Conservation (phyloP, 331 rosid genomes). For the Arachis monticola region DNA sequence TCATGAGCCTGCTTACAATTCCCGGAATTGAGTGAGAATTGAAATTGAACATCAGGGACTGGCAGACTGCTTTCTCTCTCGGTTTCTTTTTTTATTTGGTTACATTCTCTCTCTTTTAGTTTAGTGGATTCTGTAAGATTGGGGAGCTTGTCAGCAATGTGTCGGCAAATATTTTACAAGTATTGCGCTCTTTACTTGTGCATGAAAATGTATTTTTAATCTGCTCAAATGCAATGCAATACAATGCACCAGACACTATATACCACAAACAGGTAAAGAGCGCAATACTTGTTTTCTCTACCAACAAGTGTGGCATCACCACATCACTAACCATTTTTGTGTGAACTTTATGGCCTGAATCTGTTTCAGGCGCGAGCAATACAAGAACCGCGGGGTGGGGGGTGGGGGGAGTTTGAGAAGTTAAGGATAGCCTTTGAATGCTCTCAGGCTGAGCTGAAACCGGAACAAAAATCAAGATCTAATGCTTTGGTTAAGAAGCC, state of each 20-base stretch:
- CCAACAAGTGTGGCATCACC: not conserved
- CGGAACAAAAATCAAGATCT: slow-evolving; percentile 70
- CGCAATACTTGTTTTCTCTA: slow-evolving; percentile 1
- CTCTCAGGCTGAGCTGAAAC: slow-evolving; percentile 72
- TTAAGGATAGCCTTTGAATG: slow-evolving; percentile 60
- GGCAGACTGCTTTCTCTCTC: not conserved
- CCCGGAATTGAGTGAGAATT: slow-evolving; percentile 27
- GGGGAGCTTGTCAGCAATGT: too few relatives aligned
- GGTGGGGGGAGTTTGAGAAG: slow-evolving; percentile 82
- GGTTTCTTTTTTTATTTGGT: too few relatives aligned
- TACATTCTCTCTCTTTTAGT: too few relatives aligned
- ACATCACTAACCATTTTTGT: slow-evolving; percentile 27
- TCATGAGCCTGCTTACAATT: not conserved
- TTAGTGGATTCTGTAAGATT: too few relatives aligned
- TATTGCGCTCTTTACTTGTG: slow-evolving; percentile 8
- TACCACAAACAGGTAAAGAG: slow-evolving; percentile 87
- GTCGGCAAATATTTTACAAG: too few relatives aligned
- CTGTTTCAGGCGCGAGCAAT: slow-evolving; percentile 81
- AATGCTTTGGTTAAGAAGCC: slow-evolving; percentile 73
- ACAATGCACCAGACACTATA: slow-evolving; percentile 86
- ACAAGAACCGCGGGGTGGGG: slow-evolving; percentile 64
- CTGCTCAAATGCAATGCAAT: slow-evolving; percentile 96
- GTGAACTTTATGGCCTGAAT: slow-evolving; percentile 38
- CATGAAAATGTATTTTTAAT: slow-evolving; percentile 66
- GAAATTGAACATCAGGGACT: not conserved